phyloP scores from a whole-genome alignment of 83 land plant species.

The Picea abies region DNA sequence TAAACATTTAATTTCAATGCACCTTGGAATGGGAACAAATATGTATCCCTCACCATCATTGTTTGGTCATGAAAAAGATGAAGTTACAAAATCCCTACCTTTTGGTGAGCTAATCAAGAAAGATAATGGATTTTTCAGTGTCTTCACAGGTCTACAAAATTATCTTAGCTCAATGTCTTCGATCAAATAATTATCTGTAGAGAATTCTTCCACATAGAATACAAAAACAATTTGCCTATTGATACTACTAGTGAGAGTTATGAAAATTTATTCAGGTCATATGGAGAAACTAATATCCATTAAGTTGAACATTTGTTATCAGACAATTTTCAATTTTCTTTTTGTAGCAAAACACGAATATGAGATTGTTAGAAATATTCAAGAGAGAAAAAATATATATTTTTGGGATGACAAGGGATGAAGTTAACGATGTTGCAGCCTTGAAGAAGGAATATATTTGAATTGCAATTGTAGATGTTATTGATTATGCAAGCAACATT shows the following conservation, averaged over 20 bases:
- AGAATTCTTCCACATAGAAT: not conserved
- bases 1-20: not conserved
- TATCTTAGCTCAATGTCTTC: not conserved
- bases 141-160: too few relatives aligned
- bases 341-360: conserved; percentile 74
- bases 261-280: not conserved
- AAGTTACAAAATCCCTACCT: too few relatives aligned
- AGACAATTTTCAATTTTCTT: not conserved
- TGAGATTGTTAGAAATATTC: conserved; percentile 74
- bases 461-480: conserved; percentile 84
- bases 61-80: too few relatives aligned
- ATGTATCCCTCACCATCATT: too few relatives aligned
- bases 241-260: too few relatives aligned
- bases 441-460: conserved; percentile 87
- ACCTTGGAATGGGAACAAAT: not conserved
- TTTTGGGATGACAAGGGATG: conserved; percentile 92
- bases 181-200: not conserved
- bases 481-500: conserved; percentile 64
- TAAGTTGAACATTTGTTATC: not conserved
- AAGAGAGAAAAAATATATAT: conserved; percentile 71
- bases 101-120: too few relatives aligned
- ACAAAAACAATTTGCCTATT: not conserved
- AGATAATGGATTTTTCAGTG: too few relatives aligned
- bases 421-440: conserved; percentile 85
- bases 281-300: not conserved